Evolutionary conservation across 805 yeast genomes (phyloP), one percentile per base, ranked within the genome.

Genomic region (Cyberlindnera subsufficiens): DNA sequence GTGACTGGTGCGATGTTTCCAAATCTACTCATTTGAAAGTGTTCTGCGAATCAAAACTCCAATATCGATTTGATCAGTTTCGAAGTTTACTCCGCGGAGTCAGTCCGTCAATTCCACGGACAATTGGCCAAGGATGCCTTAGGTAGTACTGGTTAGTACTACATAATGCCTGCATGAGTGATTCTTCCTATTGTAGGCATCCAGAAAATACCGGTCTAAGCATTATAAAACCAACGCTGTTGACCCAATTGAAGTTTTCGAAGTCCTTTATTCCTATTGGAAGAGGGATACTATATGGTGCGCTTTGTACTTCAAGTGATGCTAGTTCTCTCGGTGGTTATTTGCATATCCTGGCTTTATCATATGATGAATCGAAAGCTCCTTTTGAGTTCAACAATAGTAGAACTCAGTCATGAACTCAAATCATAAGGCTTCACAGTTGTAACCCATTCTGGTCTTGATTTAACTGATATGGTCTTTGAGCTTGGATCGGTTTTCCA

Each of bases 401-500:
- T 11, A 5, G 54, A 54, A 27, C 33, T 68, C 35, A 43, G 61
- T 32, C 11, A 17, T 30, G 69, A 67, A 39, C 40, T 57, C 16
- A 43, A 39, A 15, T 38, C 27, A 4, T 59, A 60, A 35, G 60
- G 55, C 3, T 64, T 58, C 44, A 58, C 55, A 30, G 45, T 65
- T n/a, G 48, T 66, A 13, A 16, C 66, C 8, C 67, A 65, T 41
- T 74, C 75, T 1, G 73, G 74, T 31, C 25, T 60, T 10, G 71
- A 68, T 15, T 16, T 40, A 11, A 64, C 66, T 31, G 72, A n/a
- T n/a, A n/a, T n/a, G n/a, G n/a, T 22, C 6, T 22, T 22, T 5
- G 27, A 22, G 11, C 11, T 8, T 9, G 2, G 27, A 4, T 3
- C 27, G 27, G 10, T 22, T 4, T 11, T 9, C 27, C 27, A 22